Evolutionary conservation across 176 grass and related monocot species (phyloP).

Genomic region (Oryza meyeriana): DNA sequence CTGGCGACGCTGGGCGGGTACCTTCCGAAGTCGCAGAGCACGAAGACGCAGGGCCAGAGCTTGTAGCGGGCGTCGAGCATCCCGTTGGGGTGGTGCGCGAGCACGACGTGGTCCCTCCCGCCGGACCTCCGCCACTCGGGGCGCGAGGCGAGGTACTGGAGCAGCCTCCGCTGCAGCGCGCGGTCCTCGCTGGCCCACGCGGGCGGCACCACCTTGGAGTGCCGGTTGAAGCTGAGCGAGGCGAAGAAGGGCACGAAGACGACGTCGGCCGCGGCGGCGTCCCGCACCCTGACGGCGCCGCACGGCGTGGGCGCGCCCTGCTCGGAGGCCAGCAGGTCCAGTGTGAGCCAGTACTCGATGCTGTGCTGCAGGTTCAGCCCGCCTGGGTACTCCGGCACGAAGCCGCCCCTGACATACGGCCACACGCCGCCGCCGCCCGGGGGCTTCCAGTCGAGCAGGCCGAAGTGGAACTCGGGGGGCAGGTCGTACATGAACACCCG

Average conservation of each 20-base stretch:
- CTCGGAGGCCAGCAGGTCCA: conserved; percentile 84
- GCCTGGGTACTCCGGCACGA: conserved; percentile 74
- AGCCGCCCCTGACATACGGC: conserved; percentile 52
- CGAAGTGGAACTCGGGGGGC: conserved; percentile 87
- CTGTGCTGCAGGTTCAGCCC: conserved; percentile 99
- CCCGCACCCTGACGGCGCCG: conserved; percentile 54
- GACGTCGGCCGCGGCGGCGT: conserved; percentile 62
- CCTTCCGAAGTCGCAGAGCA: conserved; percentile 96
- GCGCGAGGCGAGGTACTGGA: conserved; percentile 49
- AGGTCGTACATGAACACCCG: conserved; percentile 96
- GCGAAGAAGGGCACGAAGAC: conserved; percentile 96
- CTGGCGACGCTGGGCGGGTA: conserved; percentile 69
- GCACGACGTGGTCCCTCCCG: conserved; percentile 79
- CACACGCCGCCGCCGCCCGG: conserved; percentile 45
- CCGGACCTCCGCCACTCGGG: conserved; percentile 72
- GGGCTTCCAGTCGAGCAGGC: conserved; percentile 69
- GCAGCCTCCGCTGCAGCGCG: conserved; percentile 63
- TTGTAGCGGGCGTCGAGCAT: conserved; percentile 80
- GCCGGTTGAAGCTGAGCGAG: conserved; percentile 91
- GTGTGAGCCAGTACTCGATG: conserved; percentile 97
- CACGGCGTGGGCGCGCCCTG: conserved; percentile 62
- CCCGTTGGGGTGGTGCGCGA: conserved; percentile 96
- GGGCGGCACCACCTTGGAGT: conserved; percentile 61
- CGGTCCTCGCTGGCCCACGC: conserved; percentile 59
- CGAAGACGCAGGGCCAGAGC: conserved; percentile 81